Evolutionary conservation across 2,329 filamentous ascomycete species (phyloP), one percentile per base, ranked within the genome.

Genomic region (Aspergillus sojae): DNA sequence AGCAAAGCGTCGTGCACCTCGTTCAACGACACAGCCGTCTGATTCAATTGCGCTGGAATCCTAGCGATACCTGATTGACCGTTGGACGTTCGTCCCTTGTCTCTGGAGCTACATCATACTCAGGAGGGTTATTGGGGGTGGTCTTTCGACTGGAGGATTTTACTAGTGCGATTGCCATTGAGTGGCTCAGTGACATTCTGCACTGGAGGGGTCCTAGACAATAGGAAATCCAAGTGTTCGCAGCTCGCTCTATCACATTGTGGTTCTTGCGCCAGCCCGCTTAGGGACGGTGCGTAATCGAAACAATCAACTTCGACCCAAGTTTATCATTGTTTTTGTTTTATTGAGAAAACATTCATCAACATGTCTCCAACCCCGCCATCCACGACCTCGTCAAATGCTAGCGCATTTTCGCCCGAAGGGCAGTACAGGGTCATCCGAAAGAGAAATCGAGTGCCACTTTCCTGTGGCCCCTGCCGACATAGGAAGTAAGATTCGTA

Each of bases 401-500:
- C 89, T 63, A 88, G 90, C 67, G 85, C 83, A 28, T 90, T 91
- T 66, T 96, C 93, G 52, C 93, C 94, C 39, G 92, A 97, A 77
- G 88, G 91, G 59, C 91, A 94, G 69, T 96, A 92, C 74, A 88
- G 92, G 71, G 90, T 97, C 57, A 91, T 97, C 64, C 89, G 94
- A 69, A 96, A 96, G 82, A 88, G 94, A 76, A 97, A 98, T 74
- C 86, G 94, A 64, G 90, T 97, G 19, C 94, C 94, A 54, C 84
- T 98, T 57, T 97, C 93, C 73, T 98, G 94, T 77, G 92, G 90
- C 69, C 92, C 94, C 36, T 98, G 94, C 79, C 87, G 94, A 75
- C 91, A 94, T 72, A 89, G 94, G 81, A 98, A 98, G 92, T 95
- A 82, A 81, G 85, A 77, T 41, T 46, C 61, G 50, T 52, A 62